These are phyloP conservation scores for Ascochyta pisi DNA, from an alignment of 2,329 filamentous ascomycete species.

Conservation along the genomic window DNA sequence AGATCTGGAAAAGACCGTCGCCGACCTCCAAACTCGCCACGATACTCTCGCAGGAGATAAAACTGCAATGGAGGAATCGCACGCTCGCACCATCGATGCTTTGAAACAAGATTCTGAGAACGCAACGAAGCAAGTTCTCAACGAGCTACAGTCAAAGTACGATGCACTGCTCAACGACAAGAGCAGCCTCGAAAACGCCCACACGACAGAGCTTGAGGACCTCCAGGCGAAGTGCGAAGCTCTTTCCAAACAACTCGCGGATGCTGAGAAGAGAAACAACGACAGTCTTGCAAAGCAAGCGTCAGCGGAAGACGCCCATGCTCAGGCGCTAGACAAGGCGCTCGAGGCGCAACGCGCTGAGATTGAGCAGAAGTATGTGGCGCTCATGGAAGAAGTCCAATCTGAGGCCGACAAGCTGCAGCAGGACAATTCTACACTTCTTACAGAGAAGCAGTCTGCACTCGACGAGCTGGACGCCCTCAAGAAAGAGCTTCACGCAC, in stretches of 20 bases:
- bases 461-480: constrained; percentile 35
- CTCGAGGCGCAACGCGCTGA: constrained; percentile 30
- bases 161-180: constrained; percentile 30
- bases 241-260: constrained; percentile 28
- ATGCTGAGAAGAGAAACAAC: constrained; percentile 32
- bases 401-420: constrained; percentile 33
- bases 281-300: constrained; percentile 25
- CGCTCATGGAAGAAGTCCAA: constrained; percentile 40
- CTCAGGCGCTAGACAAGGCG: constrained; percentile 28
- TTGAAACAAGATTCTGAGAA: constrained; percentile 41
- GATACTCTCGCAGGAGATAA: constrained; percentile 41
- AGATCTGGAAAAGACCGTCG: constrained; percentile 33
- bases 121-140: constrained; percentile 34
- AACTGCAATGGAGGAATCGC: constrained; percentile 38
- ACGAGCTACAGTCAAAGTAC: constrained; percentile 38
- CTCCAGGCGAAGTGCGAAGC: constrained; percentile 28
- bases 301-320: constrained; percentile 29
- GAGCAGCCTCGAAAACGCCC: constrained; percentile 18
- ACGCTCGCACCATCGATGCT: constrained; percentile 37
- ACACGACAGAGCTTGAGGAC: constrained; percentile 29
- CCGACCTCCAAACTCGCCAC: constrained; percentile 41
- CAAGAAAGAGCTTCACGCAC: constrained; percentile 29
- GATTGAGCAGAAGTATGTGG: constrained; percentile 41
- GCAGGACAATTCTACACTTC: constrained; percentile 34
- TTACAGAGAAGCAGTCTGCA: constrained; percentile 32